phyloP scores from a whole-genome alignment of 768 basidiomycete genomes.

The Suillus weaverae region DNA sequence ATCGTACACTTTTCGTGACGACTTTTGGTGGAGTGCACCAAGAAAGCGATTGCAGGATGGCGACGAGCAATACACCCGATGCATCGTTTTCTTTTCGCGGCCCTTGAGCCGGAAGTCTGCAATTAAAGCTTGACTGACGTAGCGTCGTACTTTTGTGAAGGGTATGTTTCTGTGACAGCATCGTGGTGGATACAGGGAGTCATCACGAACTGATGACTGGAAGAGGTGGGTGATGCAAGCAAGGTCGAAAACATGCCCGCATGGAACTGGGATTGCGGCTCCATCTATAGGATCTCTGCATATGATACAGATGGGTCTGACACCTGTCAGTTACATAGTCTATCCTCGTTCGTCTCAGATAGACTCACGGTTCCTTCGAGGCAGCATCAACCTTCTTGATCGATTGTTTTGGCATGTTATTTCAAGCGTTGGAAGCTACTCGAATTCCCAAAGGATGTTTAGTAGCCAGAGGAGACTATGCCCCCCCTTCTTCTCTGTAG shows the following conservation, averaged over 20 bases:
- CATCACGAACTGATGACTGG: conserved; percentile 27
- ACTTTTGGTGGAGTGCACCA: conserved; percentile 16
- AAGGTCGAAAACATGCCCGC: conserved; percentile 28
- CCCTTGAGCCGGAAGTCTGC: conserved; percentile 19
- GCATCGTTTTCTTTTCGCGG: conserved; percentile 21
- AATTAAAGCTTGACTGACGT: conserved; percentile 15
- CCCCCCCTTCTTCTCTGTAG: background rate
- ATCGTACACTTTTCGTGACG: conserved; percentile 22
- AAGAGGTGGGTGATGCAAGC: conserved; percentile 29
- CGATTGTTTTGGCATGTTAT: conserved; percentile 4
- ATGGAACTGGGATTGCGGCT: conserved; percentile 17
- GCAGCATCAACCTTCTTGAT: conserved; percentile 2
- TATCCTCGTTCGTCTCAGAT: background rate
- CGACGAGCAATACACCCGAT: conserved; percentile 29
- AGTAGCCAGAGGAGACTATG: background rate
- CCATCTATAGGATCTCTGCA: conserved; percentile 21
- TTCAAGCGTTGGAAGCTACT: background rate
- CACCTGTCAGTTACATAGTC: background rate
- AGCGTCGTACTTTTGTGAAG: conserved; percentile 13
- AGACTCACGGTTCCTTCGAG: conserved; percentile 3
- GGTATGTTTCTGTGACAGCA: conserved; percentile 27
- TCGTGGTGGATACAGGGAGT: conserved; percentile 33
- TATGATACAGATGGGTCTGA: conserved; percentile 19
- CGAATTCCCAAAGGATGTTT: background rate
- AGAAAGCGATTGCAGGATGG: conserved; percentile 28